Evolutionary conservation across 164 flowering plant genomes (phyloP).

Genomic region (Umbilicus rupestris): DNA sequence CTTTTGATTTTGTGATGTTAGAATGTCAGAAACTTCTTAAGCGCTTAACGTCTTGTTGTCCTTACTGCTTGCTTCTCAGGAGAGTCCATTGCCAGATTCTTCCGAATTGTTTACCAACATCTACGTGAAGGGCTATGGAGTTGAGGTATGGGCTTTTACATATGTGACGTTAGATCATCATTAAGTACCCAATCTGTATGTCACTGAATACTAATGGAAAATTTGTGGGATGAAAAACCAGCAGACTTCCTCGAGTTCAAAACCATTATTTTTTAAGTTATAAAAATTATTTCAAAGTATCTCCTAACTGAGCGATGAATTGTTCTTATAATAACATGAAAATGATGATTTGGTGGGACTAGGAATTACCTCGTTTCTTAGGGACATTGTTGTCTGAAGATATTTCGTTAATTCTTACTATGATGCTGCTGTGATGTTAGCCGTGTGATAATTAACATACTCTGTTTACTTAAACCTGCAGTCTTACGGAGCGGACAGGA

Average conservation of each 20-base stretch:
- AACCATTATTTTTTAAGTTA: too few species aligned
- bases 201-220: too few species aligned
- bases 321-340: too few species aligned
- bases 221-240: too few species aligned
- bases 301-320: too few species aligned
- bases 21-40: background rate
- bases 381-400: too few species aligned
- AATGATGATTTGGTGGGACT: too few species aligned
- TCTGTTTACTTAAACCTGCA: slow-evolving; percentile 21
- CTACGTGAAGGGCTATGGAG: slow-evolving; percentile 65
- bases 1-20: background rate
- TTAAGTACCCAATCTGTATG: too few species aligned
- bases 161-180: background rate
- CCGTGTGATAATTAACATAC: background rate
- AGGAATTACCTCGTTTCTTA: too few species aligned
- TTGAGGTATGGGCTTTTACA: slow-evolving; percentile 42
- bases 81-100: slow-evolving; percentile 85
- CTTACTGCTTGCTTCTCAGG: slow-evolving; percentile 29
- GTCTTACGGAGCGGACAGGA: slow-evolving; percentile 76
- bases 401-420: too few species aligned
- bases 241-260: too few species aligned
- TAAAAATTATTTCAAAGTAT: too few species aligned
- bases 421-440: background rate
- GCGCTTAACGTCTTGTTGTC: background rate
- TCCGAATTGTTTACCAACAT: slow-evolving; percentile 78